These are phyloP conservation scores for Pleurostoma richardsiae DNA, from an alignment of 2,329 filamentous ascomycete genomes.

Conservation along the genomic window DNA sequence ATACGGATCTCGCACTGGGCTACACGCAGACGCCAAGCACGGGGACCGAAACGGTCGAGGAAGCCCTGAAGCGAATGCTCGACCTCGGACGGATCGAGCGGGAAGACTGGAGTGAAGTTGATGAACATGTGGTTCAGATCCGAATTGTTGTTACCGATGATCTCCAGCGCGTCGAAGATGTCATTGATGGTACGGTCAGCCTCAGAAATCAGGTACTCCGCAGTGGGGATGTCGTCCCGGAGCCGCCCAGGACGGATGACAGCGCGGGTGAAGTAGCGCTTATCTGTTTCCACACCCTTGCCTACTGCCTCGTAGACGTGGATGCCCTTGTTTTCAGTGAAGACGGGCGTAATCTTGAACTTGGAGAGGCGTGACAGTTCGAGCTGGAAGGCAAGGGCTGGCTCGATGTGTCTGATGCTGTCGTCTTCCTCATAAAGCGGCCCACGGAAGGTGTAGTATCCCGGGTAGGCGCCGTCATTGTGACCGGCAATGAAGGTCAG, in stretches of 20 bases:
- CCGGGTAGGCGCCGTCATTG: slow-evolving; percentile 89
- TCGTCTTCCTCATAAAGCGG: slow-evolving; percentile 85
- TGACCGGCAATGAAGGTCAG: slow-evolving; percentile 95
- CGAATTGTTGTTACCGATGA: slow-evolving; percentile 98
- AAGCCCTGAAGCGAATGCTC: slow-evolving; percentile 92
- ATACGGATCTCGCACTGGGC: slow-evolving; percentile 98
- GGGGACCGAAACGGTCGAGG: slow-evolving; percentile 91
- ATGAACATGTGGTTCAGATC: slow-evolving; percentile 99
- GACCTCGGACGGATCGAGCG: slow-evolving; percentile 81
- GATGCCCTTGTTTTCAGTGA: slow-evolving; percentile 98
- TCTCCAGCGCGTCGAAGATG: slow-evolving; percentile 94
- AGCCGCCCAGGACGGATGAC: slow-evolving; percentile 92
- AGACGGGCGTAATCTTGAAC: slow-evolving; percentile 97
- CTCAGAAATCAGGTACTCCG: slow-evolving; percentile 96
- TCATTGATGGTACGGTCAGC: slow-evolving; percentile 95
- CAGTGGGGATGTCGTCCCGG: slow-evolving; percentile 95
- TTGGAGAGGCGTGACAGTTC: slow-evolving; percentile 90
- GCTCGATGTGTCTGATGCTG: slow-evolving; percentile 95
- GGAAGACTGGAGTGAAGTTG: slow-evolving; percentile 98
- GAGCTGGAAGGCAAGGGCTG: slow-evolving; percentile 95
- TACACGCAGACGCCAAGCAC: slow-evolving; percentile 93
- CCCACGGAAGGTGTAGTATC: slow-evolving; percentile 97
- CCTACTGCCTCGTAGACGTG: slow-evolving; percentile 97
- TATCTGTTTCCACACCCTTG: slow-evolving; percentile 92
- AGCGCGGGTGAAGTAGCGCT: slow-evolving; percentile 96